A percentile compares a stretch with the other conserved stretches of the same genome.
Evolutionary conservation across 768 basidiomycete genomes (phyloP).

Genomic region (Pleurotus sapidus): DNA sequence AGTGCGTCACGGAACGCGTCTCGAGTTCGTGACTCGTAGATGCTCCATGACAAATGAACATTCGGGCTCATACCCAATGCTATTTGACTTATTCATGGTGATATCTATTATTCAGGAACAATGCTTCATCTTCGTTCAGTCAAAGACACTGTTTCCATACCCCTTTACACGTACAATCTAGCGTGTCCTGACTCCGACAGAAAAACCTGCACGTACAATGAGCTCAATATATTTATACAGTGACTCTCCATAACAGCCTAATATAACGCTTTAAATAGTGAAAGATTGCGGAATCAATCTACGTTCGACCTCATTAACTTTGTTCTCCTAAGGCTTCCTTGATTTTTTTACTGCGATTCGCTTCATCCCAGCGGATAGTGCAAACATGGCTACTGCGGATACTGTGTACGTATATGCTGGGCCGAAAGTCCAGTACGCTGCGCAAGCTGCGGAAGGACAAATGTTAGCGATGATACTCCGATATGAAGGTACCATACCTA

Average conservation of each 20-base stretch:
- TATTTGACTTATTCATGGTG: background rate
- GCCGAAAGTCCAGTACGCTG: constrained; percentile 85
- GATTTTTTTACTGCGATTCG: constrained; percentile 37
- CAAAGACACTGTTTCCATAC: constrained; percentile 3
- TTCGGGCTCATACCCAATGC: background rate
- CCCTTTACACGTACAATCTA: background rate
- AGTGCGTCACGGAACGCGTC: constrained; percentile 10
- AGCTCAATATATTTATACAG: background rate
- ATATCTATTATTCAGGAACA: background rate
- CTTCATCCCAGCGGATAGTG: constrained; percentile 57
- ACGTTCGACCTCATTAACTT: too few relatives aligned
- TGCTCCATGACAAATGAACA: background rate
- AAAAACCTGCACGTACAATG: background rate
- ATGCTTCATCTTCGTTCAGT: constrained; percentile 5
- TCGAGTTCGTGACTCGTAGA: constrained; percentile 1
- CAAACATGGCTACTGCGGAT: constrained; percentile 63
- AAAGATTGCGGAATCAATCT: background rate
- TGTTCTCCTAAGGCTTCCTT: background rate
- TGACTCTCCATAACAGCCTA: too few relatives aligned
- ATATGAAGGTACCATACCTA: constrained; percentile 51
- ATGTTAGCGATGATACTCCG: constrained; percentile 9
- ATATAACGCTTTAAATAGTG: background rate
- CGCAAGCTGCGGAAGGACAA: constrained; percentile 57
- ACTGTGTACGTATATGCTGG: constrained; percentile 72
- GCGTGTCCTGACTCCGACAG: background rate